These are phyloP conservation scores for Ormosia emarginata DNA, from an alignment of 306 rosid genomes.

Conservation along the genomic window DNA sequence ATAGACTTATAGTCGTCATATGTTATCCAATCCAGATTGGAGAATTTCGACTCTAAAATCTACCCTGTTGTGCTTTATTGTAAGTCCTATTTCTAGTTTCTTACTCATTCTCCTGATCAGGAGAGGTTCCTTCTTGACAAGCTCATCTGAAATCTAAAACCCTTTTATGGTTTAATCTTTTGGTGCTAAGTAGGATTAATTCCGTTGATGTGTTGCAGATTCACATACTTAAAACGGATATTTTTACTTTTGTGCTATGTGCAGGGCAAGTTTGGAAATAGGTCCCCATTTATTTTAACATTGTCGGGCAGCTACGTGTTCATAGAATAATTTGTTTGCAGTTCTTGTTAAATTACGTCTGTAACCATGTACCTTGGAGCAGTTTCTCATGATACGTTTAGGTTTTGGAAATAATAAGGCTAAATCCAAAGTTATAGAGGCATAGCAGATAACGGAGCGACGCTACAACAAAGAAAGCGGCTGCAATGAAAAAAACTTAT, in stretches of 20 bases:
- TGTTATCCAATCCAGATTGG: neutral
- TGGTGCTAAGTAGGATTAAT: neutral
- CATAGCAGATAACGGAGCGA: neutral
- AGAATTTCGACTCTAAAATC: neutral
- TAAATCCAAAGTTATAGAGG: neutral
- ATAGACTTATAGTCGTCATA: neutral
- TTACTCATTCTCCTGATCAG: neutral
- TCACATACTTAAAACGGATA: neutral
- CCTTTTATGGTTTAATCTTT: neutral
- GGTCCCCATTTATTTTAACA: neutral
- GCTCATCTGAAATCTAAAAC: conserved; percentile 5
- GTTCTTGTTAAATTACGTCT: neutral
- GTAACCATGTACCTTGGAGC: neutral
- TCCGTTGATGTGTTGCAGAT: neutral
- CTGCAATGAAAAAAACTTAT: neutral
- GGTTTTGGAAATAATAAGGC: neutral
- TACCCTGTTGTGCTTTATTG: neutral
- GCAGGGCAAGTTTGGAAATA: neutral
- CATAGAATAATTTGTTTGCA: neutral
- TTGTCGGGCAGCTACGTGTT: neutral
- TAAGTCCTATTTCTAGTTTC: neutral
- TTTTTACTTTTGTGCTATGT: neutral
- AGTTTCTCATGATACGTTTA: neutral
- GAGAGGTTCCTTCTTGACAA: conserved; percentile 3
- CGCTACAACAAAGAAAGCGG: neutral